These are phyloP conservation scores for Ceratocystis papillata DNA, from an alignment of 2,329 filamentous ascomycete species.

Conservation along the genomic window DNA sequence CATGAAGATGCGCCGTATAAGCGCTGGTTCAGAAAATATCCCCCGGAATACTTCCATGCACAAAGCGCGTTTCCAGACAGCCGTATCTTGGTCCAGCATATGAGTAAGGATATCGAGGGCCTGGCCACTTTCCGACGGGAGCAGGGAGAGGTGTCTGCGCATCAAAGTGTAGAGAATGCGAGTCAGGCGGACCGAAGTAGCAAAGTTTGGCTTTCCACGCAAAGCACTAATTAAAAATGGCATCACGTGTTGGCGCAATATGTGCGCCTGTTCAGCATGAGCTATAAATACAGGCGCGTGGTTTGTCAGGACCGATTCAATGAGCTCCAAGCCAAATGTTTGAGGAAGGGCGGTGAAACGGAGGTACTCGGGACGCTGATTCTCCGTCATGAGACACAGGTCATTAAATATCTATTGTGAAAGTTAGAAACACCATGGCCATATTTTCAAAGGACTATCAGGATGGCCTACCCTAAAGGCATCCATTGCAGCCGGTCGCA, in stretches of 20 bases:
- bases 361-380: constrained; percentile 71
- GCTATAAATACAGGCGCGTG: constrained; percentile 68
- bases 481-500: constrained; percentile 70
- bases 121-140: constrained; percentile 71
- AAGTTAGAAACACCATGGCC: neutral
- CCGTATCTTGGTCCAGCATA: constrained; percentile 74
- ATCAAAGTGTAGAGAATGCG: constrained; percentile 75
- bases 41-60: constrained; percentile 86
- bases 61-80: constrained; percentile 74
- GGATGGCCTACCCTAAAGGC: constrained; percentile 54
- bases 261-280: constrained; percentile 70
- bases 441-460: neutral
- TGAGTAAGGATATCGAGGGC: constrained; percentile 72
- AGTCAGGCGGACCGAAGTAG: constrained; percentile 68
- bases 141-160: constrained; percentile 61
- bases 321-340: constrained; percentile 78
- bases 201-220: constrained; percentile 67
- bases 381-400: constrained; percentile 76
- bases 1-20: constrained; percentile 69
- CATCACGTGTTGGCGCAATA: constrained; percentile 67
- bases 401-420: constrained; percentile 64
- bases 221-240: constrained; percentile 70
- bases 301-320: constrained; percentile 80
- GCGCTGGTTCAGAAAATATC: constrained; percentile 67
- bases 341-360: constrained; percentile 66